Evolutionary conservation across 371 early-diverging fungal genomes (phyloP).

Genomic region (Massospora cicadina): DNA sequence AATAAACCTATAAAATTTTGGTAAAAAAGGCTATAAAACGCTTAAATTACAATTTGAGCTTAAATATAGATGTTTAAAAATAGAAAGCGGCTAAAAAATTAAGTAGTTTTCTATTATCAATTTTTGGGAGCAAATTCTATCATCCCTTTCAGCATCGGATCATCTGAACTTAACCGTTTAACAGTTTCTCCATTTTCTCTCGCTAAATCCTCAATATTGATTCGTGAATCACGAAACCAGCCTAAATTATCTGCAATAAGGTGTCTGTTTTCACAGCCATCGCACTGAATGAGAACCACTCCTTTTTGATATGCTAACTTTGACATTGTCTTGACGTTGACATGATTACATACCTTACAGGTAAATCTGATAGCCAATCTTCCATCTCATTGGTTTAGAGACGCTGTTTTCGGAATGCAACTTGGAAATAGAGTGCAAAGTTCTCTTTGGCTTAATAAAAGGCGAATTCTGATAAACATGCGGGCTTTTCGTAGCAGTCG

Average conservation of each 20-base stretch:
- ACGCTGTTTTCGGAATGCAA: too few relatives aligned
- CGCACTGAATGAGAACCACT: conserved; percentile 74
- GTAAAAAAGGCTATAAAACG: too few relatives aligned
- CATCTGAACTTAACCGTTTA: not conserved
- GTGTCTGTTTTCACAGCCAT: conserved; percentile 65
- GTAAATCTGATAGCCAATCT: conserved; percentile 29
- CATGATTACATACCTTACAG: conserved; percentile 65
- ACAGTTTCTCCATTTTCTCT: conserved; percentile 63
- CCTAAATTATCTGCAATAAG: conserved; percentile 92
- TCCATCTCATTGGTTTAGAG: too few relatives aligned
- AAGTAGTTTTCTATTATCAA: not conserved
- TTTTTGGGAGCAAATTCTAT: not conserved
- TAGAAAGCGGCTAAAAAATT: too few relatives aligned
- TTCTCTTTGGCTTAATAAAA: too few relatives aligned
- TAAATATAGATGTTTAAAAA: too few relatives aligned
- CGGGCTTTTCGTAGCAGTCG: too few relatives aligned
- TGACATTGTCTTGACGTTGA: conserved; percentile 65
- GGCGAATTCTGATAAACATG: too few relatives aligned
- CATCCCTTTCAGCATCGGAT: not conserved
- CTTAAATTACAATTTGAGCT: too few relatives aligned
- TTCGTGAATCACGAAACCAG: conserved; percentile 57
- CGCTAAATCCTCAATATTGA: conserved; percentile 70
- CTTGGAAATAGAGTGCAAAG: too few relatives aligned
- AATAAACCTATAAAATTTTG: too few relatives aligned
- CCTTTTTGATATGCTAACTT: conserved; percentile 66